Conservation (phyloP, 2,329 filamentous ascomycete genomes). For the Colletotrichum tofieldiae region DNA sequence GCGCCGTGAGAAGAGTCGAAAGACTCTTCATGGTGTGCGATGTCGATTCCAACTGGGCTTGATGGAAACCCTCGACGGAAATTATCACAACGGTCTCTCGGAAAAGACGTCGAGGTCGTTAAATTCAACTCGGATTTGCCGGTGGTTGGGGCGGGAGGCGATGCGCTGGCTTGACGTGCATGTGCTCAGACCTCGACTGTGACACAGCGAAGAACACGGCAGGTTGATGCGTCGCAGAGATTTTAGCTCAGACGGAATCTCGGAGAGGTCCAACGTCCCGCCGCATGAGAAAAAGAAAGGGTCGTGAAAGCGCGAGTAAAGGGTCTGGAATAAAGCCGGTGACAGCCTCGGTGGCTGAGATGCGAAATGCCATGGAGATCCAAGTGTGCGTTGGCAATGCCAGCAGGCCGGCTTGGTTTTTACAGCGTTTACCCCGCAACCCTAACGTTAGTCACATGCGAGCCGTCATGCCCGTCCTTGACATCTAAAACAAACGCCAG, state of each 20-base stretch:
- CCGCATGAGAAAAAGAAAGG: conserved; percentile 4
- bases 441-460: neutral
- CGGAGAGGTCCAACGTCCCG: conserved; percentile 7
- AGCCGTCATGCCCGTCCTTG: neutral
- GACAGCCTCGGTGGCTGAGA: neutral
- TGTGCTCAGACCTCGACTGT: conserved; percentile 14
- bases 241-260: conserved; percentile 14
- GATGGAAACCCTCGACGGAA: neutral
- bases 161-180: neutral
- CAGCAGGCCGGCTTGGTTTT: neutral
- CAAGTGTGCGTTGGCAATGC: neutral
- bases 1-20: neutral
- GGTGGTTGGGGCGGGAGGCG: neutral
- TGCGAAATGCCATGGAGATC: conserved; percentile 1
- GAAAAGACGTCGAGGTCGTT: neutral
- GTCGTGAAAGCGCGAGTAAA: neutral
- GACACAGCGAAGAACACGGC: conserved; percentile 14
- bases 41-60: neutral
- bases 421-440: neutral
- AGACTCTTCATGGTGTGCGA: conserved; percentile 22
- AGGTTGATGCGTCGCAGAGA: conserved; percentile 9
- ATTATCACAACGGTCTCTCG: neutral
- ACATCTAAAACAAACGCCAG: neutral
- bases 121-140: neutral
- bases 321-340: neutral